A percentile compares a stretch with the other conserved stretches of the same genome.
Conservation (phyloP, 1,139 yeast species). For the Yamadazyma trypodendri region DNA sequence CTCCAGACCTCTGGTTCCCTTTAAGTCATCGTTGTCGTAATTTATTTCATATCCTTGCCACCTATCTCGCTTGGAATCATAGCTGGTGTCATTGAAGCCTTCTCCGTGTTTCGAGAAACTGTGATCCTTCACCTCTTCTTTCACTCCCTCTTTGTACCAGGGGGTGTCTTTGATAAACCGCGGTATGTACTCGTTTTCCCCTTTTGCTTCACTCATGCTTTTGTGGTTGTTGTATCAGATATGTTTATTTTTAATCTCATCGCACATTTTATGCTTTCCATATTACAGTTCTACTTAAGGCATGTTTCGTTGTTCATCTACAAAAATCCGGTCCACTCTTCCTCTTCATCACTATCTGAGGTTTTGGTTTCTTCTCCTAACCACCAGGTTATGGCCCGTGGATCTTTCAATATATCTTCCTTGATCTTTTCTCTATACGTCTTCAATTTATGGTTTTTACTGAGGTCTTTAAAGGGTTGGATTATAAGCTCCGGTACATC, state of each 20-base stretch:
- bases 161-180: conserved; percentile 21
- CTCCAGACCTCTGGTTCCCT: neutral
- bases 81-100: conserved; percentile 33
- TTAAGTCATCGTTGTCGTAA: conserved; percentile 40
- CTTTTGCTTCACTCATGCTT: conserved; percentile 1
- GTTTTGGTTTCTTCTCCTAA: conserved; percentile 33
- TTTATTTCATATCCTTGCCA: conserved; percentile 73
- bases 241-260: conserved; percentile 1
- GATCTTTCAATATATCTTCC: conserved; percentile 66
- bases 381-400: conserved; percentile 67
- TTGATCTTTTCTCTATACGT: conserved; percentile 64
- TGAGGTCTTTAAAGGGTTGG: conserved; percentile 56
- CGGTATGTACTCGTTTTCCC: conserved; percentile 12
- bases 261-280: conserved; percentile 2
- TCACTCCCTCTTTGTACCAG: conserved; percentile 15
- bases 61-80: conserved; percentile 71
- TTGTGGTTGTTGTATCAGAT: neutral
- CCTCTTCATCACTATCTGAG: conserved; percentile 26
- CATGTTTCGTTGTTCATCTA: neutral
- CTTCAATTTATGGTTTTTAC: conserved; percentile 52
- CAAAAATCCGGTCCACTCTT: conserved; percentile 31
- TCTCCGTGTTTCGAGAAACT: conserved; percentile 14
- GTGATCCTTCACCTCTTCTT: conserved; percentile 32
- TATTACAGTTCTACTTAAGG: conserved; percentile 10
- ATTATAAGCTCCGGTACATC: conserved; percentile 59